Evolutionary conservation across 1,139 yeast genomes (phyloP).

Genomic region (Geotrichum restrictum): DNA sequence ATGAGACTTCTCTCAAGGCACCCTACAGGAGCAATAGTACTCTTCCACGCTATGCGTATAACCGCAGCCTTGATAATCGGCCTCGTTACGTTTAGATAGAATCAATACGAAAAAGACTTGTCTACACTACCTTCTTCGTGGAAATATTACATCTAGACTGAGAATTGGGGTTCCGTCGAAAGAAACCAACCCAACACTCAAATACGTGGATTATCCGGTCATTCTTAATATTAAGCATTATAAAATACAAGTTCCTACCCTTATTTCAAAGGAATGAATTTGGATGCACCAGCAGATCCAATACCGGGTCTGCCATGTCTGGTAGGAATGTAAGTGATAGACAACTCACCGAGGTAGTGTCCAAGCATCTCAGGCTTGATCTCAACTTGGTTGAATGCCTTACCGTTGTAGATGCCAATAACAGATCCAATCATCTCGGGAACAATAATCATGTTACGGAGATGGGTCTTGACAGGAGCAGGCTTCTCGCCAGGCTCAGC

Average conservation of each 20-base stretch:
- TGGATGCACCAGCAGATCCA: conserved; percentile 71
- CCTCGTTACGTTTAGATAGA: too few species aligned
- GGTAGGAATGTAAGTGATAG: conserved; percentile 99
- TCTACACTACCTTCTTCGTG: too few species aligned
- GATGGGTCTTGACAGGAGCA: conserved; percentile 96
- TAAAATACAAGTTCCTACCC: conserved; percentile 1
- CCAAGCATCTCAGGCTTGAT: conserved; percentile 99
- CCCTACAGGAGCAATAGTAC: too few species aligned
- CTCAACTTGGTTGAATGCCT: conserved; percentile 98
- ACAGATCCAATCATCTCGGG: conserved; percentile 99
- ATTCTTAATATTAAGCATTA: conserved; percentile 8
- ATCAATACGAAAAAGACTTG: too few species aligned
- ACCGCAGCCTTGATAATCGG: too few species aligned
- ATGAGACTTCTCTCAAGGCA: too few species aligned
- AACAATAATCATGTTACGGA: conserved; percentile 97
- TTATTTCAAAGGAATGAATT: conserved; percentile 43
- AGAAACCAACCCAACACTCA: too few species aligned
- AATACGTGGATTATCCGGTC: not conserved
- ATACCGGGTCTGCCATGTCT: conserved; percentile 99
- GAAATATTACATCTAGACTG: too few species aligned
- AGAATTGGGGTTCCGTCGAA: too few species aligned
- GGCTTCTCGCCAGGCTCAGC: conserved; percentile 96
- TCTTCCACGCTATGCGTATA: too few species aligned
- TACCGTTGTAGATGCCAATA: conserved; percentile 99
- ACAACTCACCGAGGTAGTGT: conserved; percentile 99